Percentiles rank a stretch among this genome's conserved stretches.
phyloP scores from a whole-genome alignment of 2,329 filamentous ascomycete genomes.

The Cadophora sp. region DNA sequence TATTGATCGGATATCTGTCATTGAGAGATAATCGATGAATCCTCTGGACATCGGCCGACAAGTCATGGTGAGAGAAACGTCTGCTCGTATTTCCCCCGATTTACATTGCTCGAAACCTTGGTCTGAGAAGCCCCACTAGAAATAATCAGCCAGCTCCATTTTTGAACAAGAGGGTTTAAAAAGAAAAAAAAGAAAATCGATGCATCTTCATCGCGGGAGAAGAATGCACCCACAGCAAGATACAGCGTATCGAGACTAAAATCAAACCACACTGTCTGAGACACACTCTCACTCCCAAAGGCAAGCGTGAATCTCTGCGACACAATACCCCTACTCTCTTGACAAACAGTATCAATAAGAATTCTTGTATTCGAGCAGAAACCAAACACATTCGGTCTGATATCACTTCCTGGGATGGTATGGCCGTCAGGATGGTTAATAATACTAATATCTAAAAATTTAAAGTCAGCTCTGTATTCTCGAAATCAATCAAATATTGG shows the following conservation, averaged over 20 bases:
- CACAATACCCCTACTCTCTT: background rate
- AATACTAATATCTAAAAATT: background rate
- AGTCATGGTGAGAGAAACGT: background rate
- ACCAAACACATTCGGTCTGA: background rate
- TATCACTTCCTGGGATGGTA: background rate
- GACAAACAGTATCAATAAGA: background rate
- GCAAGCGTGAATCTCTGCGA: background rate
- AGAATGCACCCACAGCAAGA: too few relatives aligned
- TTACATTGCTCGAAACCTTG: background rate
- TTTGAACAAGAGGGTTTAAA: too few relatives aligned
- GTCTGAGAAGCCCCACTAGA: background rate
- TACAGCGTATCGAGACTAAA: background rate
- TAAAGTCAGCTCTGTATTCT: too few relatives aligned
- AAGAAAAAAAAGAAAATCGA: too few relatives aligned
- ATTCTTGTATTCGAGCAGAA: background rate
- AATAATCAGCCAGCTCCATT: background rate
- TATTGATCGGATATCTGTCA: background rate
- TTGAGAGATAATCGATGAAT: background rate
- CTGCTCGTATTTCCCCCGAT: too few relatives aligned
- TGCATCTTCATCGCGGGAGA: too few relatives aligned
- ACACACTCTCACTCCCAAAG: background rate
- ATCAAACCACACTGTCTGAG: background rate
- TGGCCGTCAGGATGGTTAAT: background rate
- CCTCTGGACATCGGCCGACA: background rate
- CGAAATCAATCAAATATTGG: too few relatives aligned